Evolutionary conservation across 495 filamentous ascomycete genomes (phyloP), one percentile per base, ranked within the genome.

Genomic region (Aspergillus hancockii): DNA sequence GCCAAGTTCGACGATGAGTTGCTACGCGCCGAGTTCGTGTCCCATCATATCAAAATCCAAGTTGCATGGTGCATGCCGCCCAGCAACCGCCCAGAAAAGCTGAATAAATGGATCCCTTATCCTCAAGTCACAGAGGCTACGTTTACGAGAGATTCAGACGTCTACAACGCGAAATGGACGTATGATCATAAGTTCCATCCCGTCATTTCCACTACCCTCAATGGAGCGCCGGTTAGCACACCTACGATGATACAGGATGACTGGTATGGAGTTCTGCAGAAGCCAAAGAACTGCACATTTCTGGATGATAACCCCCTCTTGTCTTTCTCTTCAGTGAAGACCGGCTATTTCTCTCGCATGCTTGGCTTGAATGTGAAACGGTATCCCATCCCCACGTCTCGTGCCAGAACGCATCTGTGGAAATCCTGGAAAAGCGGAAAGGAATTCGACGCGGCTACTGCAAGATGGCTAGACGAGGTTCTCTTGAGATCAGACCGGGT

Each of bases 101-200:
- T 75, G n/a, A 77, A 85, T n/a, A 72, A 71, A 50, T 86, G 83
- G 82, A 83, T 85, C 41, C 83, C 83, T 9, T 80, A 81, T 61
- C 75, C 81, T 0, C 79, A 80, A 25, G 78, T 85, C 9, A 83
- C 78, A 8, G 79, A 84, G 61, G 83, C 82, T 3, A 85, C 77
- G 8, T 85, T 83, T 56, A 72, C 78, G 16, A 73, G 82, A 62
- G 77, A 70, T 13, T 56, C 67, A 7, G 74, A 83, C 58, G 74
- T 81, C 10, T 82, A 81, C 45, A 71, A 80, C 30, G 75, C 76
- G 49, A 76, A 71, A 25, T 86, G 83, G 83, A 62, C 75, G 1
- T 86, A 86, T 57, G 81, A 85, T 59, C 83, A 86, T 68, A 83
- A 84, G 63, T 85, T 81, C 65, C 81, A 85, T 61, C 83, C 83